Evolutionary conservation across 345 rosid species (phyloP).

Genomic region (Syzygium aqueum): DNA sequence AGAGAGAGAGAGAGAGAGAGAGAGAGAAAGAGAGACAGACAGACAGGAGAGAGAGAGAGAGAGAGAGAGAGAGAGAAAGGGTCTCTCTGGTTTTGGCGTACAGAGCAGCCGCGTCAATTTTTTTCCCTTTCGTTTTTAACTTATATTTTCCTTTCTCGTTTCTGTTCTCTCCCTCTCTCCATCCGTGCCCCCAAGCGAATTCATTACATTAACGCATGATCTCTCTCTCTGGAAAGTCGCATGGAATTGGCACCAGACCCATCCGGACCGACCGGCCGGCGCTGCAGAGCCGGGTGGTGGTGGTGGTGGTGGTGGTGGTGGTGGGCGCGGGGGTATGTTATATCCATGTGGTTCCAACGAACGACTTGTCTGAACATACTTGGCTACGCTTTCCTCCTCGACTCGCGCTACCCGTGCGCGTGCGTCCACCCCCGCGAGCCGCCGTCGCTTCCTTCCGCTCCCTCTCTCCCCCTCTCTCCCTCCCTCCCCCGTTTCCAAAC

Average conservation of each 20-base stretch:
- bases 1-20: background rate
- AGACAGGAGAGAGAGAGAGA: background rate
- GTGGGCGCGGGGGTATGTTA: no score
- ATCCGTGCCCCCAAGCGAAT: background rate
- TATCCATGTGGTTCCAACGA: no score
- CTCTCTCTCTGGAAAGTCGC: background rate
- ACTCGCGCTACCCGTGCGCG: background rate
- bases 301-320: no score
- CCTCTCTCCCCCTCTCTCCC: no score
- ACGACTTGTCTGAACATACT: no score
- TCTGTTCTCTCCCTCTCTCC: background rate
- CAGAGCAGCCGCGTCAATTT: conserved; percentile 1
- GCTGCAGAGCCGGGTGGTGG: no score
- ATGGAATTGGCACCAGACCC: background rate
- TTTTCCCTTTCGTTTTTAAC: background rate
- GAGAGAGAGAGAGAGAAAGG: background rate
- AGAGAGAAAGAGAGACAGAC: background rate
- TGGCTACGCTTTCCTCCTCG: background rate
- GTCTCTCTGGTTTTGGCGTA: background rate
- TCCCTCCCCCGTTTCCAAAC: background rate
- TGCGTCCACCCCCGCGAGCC: background rate
- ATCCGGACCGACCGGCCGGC: no score
- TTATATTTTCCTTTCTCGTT: background rate
- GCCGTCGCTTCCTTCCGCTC: background rate
- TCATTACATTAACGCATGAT: background rate